Evolutionary conservation across 2,329 filamentous ascomycete genomes (phyloP).

Genomic region (Penicillium sp.): DNA sequence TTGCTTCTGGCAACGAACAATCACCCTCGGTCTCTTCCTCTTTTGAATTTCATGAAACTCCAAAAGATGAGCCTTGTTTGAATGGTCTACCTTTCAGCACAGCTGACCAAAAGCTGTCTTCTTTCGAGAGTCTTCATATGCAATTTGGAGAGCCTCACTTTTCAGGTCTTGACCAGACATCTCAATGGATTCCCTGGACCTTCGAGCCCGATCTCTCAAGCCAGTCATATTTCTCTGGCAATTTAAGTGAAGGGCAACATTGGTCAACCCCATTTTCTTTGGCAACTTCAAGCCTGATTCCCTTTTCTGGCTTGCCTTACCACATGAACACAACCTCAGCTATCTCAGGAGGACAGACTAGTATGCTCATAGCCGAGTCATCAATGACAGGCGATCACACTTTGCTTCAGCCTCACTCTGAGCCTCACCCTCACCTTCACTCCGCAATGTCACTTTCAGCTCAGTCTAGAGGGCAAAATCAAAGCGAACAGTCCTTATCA

Average conservation of each 20-base stretch:
- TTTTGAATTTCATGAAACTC: background rate
- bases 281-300: background rate
- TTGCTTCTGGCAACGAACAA: constrained; percentile 8
- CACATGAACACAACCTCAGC: too few relatives aligned
- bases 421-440: too few relatives aligned
- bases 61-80: background rate
- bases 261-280: background rate
- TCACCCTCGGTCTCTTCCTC: constrained; percentile 10
- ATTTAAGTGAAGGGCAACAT: background rate
- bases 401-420: too few relatives aligned
- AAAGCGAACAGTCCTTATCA: background rate
- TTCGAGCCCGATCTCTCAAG: background rate
- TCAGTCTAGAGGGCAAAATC: background rate
- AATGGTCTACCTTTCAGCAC: background rate
- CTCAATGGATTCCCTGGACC: background rate
- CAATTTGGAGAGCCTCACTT: background rate
- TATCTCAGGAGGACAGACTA: too few relatives aligned
- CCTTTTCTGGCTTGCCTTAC: too few relatives aligned
- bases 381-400: background rate
- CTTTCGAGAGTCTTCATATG: background rate
- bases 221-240: background rate
- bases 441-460: too few relatives aligned
- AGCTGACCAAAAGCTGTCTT: background rate
- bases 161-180: background rate
- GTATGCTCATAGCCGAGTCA: background rate